Conservation (phyloP, 179 eudicot genomes). For the Spinacia oleracea region DNA sequence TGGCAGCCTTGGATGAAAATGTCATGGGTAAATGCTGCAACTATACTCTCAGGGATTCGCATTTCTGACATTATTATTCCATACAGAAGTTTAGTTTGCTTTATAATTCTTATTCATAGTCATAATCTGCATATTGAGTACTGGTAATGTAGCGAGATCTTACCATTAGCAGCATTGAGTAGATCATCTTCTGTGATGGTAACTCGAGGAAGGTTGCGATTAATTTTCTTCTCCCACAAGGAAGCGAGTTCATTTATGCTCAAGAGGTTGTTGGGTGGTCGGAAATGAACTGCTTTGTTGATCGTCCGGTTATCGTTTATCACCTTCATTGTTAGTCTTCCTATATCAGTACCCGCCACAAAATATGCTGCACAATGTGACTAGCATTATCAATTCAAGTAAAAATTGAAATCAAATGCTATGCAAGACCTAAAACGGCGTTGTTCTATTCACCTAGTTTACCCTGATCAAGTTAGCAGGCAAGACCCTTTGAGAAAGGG, state of each 20-base stretch:
- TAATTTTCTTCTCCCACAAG: constrained; percentile 62
- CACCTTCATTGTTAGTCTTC: constrained; percentile 53
- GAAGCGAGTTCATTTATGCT: constrained; percentile 63
- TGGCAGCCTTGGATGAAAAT: constrained; percentile 66
- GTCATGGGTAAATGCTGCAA: constrained; percentile 63
- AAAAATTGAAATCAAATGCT: neutral
- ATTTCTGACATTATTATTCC: constrained; percentile 39
- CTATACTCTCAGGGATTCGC: constrained; percentile 53
- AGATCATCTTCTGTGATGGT: constrained; percentile 55
- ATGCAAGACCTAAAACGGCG: no score
- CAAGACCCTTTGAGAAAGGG: no score
- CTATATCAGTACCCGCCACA: constrained; percentile 61
- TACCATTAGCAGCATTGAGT: constrained; percentile 51
- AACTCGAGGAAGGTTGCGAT: constrained; percentile 51
- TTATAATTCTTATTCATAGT: neutral
- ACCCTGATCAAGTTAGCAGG: no score
- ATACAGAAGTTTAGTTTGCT: neutral
- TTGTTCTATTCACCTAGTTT: no score
- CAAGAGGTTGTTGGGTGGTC: constrained; percentile 50
- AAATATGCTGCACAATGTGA: constrained; percentile 39
- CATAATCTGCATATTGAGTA: neutral
- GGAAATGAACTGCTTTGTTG: constrained; percentile 59
- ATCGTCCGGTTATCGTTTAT: constrained; percentile 44
- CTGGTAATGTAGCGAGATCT: neutral
- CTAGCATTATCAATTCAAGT: neutral